These are phyloP conservation scores for Colletotrichum graminicola DNA, from an alignment of 2,329 filamentous ascomycete genomes.

Conservation along the genomic window DNA sequence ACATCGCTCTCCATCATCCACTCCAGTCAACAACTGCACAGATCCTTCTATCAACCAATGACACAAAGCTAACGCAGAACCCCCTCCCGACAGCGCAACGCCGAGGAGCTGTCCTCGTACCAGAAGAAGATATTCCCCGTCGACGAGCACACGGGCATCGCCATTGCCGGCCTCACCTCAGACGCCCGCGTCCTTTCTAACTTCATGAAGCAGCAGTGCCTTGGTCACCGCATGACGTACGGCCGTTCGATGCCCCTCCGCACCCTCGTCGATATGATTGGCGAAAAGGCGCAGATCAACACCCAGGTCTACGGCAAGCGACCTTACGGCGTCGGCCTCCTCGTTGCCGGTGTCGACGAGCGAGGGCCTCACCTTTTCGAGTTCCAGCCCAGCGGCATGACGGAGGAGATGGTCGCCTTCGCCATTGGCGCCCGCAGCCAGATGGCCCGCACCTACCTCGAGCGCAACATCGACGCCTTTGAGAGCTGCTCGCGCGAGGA, in stretches of 20 bases:
- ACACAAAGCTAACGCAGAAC: conserved; percentile 16
- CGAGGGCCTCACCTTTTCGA: conserved; percentile 96
- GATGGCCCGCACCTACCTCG: conserved; percentile 97
- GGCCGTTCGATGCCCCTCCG: conserved; percentile 92
- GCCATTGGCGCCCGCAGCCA: conserved; percentile 96
- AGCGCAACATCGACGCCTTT: conserved; percentile 90
- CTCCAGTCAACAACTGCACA: background rate
- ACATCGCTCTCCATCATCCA: conserved; percentile 18
- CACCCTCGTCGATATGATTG: conserved; percentile 90
- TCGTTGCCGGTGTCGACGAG: conserved; percentile 94
- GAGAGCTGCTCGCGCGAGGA: conserved; percentile 82
- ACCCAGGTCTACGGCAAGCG: conserved; percentile 97
- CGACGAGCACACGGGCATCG: conserved; percentile 94
- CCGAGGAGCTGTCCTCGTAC: conserved; percentile 99
- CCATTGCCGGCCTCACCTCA: conserved; percentile 95
- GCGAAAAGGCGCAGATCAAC: conserved; percentile 96
- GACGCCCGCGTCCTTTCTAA: conserved; percentile 99
- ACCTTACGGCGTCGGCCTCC: conserved; percentile 93
- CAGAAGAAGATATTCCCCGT: conserved; percentile 99
- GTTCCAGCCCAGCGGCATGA: conserved; percentile 96
- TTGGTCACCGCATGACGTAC: conserved; percentile 95
- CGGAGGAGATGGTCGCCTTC: conserved; percentile 96
- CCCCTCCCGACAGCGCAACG: conserved; percentile 79
- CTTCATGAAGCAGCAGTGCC: conserved; percentile 99
- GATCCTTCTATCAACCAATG: background rate